Evolutionary conservation across 2,329 filamentous ascomycete species (phyloP), one percentile per base, ranked within the genome.

Genomic region (Alternaria conjuncta): DNA sequence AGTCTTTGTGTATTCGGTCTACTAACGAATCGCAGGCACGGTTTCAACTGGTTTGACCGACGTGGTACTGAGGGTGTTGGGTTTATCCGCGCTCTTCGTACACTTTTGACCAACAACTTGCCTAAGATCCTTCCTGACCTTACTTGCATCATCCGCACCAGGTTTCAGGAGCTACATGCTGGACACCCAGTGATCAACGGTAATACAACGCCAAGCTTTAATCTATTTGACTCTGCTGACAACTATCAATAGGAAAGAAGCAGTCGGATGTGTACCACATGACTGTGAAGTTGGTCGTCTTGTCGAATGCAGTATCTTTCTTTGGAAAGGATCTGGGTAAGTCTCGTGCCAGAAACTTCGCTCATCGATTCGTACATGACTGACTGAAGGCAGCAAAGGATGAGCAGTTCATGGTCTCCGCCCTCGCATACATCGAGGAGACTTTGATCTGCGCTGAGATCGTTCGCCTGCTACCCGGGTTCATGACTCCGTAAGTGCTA

Each of bases 31-130:
- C 0, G 71, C 73, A 63, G 60, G 75, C 47, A 68, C 18, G 68
- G 71, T 8, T 77, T 78, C 63, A 71, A 78, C 44, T 79, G 76
- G 76, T 67, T 69, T 44, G 71, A 78, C 28, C 55, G 47, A 1
- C 51, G 73, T 25, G 74, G 75, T 6, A 69, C 61, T 9, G 75
- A 77, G 36, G 75, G 76, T 2, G 66, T 72, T 6, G 70, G 68
- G 0, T 76, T 78, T 23, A 58, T 75, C 11, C 55, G 66, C 1
- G 62, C 68, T 25, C 63, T 72, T 32, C 70, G 23, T 36, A 73
- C 69, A 0, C 60, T 73, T 0, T 45, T 78, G 12, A 76, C 74
- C 2, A 71, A 68, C 26, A 64, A 70, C 21, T 30, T 72, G 6
- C 63, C 61, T 4, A 53, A 66, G 6, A 64, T 71, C 28, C 28